Evolutionary conservation across 2,329 filamentous ascomycete species (phyloP), one percentile per base, ranked within the genome.

Genomic region (Tolypocladium ophioglossoides): DNA sequence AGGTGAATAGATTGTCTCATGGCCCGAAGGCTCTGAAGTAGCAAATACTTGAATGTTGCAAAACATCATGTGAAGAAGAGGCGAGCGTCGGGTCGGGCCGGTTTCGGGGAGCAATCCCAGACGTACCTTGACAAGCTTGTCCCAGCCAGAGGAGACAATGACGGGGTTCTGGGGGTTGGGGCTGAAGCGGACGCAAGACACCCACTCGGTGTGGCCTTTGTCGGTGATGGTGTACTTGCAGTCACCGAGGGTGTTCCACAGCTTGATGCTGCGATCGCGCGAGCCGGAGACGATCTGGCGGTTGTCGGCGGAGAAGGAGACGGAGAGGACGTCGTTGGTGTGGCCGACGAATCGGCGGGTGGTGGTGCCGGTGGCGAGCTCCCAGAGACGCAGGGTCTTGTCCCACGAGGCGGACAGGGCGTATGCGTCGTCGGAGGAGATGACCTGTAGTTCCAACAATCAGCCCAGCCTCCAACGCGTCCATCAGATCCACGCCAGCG

Each of bases 171-270:
- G 92, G 72, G 94, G 94, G 85, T 99, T 99, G 74, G 94, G 94
- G 79, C 89, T 95, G 89, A 99, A 99, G 78, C 94, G 88, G 67
- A 99, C 94, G 83, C 92, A 97, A 61, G 92, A 96, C 68, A 96
- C 94, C 94, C 94, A 99, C 79, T 99, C 94, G 78, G 90, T 90
- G 85, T 99, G 94, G 74, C 94, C 94, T 88, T 99, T 99, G 75
- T 99, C 94, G 78, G 90, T 95, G 83, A 99, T 97, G 82, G 92
- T 99, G 87, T 86, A 99, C 85, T 99, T 99, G 91, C 94, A 99
- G 86, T 99, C 94, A 79, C 94, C 94, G 65, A 99, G 90, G 69
- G 94, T 99, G 85, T 99, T 99, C 94, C 94, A 99, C 70, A 99
- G 87, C 89, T 97, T 99, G 85, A 99, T 97, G 72, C 89, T 90